Base-by-base conservation (phyloP, 495 filamentous ascomycete genomes). In the Xylaria grammica region DNA sequence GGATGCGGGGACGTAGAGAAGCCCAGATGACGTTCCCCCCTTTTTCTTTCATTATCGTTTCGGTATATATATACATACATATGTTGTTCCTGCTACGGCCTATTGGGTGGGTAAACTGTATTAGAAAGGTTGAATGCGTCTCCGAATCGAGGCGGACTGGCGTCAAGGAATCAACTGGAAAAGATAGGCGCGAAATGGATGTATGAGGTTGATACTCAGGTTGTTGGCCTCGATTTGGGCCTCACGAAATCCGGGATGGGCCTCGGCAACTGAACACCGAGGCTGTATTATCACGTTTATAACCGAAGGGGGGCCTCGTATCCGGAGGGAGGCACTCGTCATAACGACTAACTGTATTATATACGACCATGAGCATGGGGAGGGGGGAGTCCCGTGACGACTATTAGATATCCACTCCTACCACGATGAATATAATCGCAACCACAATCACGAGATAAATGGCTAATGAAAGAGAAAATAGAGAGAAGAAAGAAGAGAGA, bases 1-100 rank as follows among this genome's bases (percentile, higher is more conserved):
- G 77, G 71, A 69, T 34, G 60, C 42, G 44, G 49, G 38, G 26
- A 53, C 38, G 8, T 19, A 51, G 44, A 51, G 32, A 26, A 4
- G 9, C 26, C 30, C n/a, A n/a, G n/a, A n/a, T n/a, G n/a, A n/a
- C n/a, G n/a, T n/a, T 30, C 4, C 19, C 6, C 1, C 1, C 17
- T 36, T 36, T 32, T 26, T 22, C 26, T 36, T 24, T 51, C 15
- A 17, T 13, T 13, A 19, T 61, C 32, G 22, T 51, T 27, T 15
- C 13, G 10, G 20, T 36, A 6, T 11, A 36, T 5, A 36, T 36
- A 36, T 36, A 36, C 11, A 4, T 36, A 36, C 40, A 44, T 44
- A 27, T 29, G 17, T 20, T 44, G 26, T 34, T 45, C 27, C 1
- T 30, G 38, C 34, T 15, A n/a, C 17, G 36, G 49, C 7, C 22